Evolutionary conservation across 768 basidiomycete genomes (phyloP).

Genomic region (Phylloporus sp.): DNA sequence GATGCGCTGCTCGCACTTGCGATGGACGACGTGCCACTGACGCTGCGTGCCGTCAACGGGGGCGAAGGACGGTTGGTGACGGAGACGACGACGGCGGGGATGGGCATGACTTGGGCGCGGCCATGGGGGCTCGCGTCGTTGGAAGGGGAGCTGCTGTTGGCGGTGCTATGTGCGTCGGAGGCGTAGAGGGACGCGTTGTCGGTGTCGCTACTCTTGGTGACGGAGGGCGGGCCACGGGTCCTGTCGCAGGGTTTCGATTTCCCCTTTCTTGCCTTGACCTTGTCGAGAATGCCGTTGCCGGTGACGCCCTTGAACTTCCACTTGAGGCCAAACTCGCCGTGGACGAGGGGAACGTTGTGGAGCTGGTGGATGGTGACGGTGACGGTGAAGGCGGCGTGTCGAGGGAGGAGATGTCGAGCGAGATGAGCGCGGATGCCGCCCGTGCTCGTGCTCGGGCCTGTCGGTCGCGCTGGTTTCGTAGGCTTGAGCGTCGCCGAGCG

Average conservation of each 20-base stretch:
- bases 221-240: not conserved
- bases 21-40: constrained; percentile 22
- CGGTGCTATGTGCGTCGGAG: constrained; percentile 26
- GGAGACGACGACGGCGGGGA: constrained; percentile 29
- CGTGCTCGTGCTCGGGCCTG: no score
- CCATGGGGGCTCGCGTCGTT: constrained; percentile 9
- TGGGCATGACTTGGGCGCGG: constrained; percentile 1
- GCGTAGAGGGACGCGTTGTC: constrained; percentile 22
- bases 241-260: constrained; percentile 3
- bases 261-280: constrained; percentile 32
- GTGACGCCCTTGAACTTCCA: constrained; percentile 68
- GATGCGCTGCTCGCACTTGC: constrained; percentile 19
- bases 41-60: constrained; percentile 9
- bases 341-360: constrained; percentile 64
- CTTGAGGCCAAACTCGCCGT: constrained; percentile 61
- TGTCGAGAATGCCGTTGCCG: constrained; percentile 39
- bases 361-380: constrained; percentile 61
- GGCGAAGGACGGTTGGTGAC: constrained; percentile 15
- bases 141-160: constrained; percentile 26
- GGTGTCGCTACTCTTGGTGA: constrained; percentile 19
- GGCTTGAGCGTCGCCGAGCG: constrained; percentile 20
- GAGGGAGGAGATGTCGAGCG: constrained; percentile 55
- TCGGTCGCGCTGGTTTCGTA: not conserved
- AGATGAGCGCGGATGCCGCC: constrained; percentile 50
- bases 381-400: constrained; percentile 63